These are phyloP conservation scores for Ceraceosorus bombacis DNA, from an alignment of 1,284 basidiomycete species.

Conservation along the genomic window DNA sequence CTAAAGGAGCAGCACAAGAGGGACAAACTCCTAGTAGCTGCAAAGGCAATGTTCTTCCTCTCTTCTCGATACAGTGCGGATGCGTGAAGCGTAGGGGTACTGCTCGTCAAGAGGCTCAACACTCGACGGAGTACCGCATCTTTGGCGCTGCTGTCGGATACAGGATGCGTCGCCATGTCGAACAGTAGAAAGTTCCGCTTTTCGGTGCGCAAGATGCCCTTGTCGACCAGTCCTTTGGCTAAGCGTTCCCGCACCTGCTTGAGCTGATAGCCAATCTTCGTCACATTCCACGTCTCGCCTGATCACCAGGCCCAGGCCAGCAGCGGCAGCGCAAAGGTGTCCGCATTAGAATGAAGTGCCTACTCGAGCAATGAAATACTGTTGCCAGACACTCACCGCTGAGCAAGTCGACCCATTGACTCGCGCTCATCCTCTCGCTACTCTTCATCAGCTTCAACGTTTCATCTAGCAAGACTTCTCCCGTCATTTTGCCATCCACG, in stretches of 20 bases:
- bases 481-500: conserved; percentile 38
- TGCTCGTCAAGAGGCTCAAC: conserved; percentile 31
- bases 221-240: conserved; percentile 47
- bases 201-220: conserved; percentile 46
- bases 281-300: conserved; percentile 47
- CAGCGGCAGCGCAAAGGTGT: neutral
- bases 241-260: conserved; percentile 47
- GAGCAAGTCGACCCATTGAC: conserved; percentile 45
- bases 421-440: conserved; percentile 34
- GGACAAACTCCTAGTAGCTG: conserved; percentile 37
- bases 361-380: too few relatives aligned
- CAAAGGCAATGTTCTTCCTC: conserved; percentile 19
- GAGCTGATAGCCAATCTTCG: conserved; percentile 46
- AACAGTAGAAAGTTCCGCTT: conserved; percentile 48
- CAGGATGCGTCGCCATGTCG: conserved; percentile 48
- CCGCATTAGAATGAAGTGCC: too few relatives aligned
- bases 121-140: conserved; percentile 43
- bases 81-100: conserved; percentile 12
- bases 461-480: conserved; percentile 45
- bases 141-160: conserved; percentile 40
- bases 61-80: conserved; percentile 41
- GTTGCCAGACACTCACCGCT: conserved; percentile 20
- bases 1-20: conserved; percentile 39
- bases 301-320: conserved; percentile 1
- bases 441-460: conserved; percentile 42